Evolutionary conservation across 768 basidiomycete genomes (phyloP).

Genomic region (Mycena olivaceomarginata): DNA sequence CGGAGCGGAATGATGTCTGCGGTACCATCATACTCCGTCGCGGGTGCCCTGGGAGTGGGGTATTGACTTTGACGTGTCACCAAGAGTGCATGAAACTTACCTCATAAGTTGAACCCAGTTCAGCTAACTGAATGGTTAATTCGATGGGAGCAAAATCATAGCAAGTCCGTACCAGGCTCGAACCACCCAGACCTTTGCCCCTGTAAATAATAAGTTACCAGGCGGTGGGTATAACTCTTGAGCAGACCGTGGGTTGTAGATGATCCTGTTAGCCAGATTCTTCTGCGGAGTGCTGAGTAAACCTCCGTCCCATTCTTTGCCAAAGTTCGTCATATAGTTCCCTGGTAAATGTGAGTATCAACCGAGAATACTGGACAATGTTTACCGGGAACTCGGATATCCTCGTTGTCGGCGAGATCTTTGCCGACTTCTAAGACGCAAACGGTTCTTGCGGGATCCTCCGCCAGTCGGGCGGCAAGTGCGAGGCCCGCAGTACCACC

Average conservation of each 20-base stretch:
- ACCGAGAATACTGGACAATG: background rate
- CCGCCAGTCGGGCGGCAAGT: slow-evolving; percentile 59
- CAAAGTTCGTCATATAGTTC: slow-evolving; percentile 30
- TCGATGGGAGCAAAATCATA: background rate
- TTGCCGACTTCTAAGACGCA: slow-evolving; percentile 56
- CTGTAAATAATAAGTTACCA: slow-evolving; percentile 4
- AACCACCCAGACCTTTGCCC: slow-evolving; percentile 24
- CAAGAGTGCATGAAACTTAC: background rate
- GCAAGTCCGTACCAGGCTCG: slow-evolving; percentile 10
- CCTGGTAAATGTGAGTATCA: slow-evolving; percentile 7
- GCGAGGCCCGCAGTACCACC: slow-evolving; percentile 57
- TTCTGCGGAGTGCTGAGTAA: slow-evolving; percentile 26
- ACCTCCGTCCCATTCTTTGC: slow-evolving; percentile 22
- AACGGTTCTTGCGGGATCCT: slow-evolving; percentile 56
- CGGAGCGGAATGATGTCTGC: background rate
- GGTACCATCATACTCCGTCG: slow-evolving; percentile 19
- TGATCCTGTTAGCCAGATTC: background rate
- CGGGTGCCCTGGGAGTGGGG: slow-evolving; percentile 16
- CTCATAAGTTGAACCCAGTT: slow-evolving; percentile 28
- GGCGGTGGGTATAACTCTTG: too few species aligned
- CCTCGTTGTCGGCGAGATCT: slow-evolving; percentile 30
- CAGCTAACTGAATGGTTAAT: background rate
- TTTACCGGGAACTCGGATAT: slow-evolving; percentile 22
- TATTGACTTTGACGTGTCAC: background rate
- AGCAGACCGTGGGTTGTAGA: slow-evolving; percentile 18